phyloP scores from a whole-genome alignment of 225 moss, liverwort and hornwort genomes.

The Polytrichum formosum region DNA sequence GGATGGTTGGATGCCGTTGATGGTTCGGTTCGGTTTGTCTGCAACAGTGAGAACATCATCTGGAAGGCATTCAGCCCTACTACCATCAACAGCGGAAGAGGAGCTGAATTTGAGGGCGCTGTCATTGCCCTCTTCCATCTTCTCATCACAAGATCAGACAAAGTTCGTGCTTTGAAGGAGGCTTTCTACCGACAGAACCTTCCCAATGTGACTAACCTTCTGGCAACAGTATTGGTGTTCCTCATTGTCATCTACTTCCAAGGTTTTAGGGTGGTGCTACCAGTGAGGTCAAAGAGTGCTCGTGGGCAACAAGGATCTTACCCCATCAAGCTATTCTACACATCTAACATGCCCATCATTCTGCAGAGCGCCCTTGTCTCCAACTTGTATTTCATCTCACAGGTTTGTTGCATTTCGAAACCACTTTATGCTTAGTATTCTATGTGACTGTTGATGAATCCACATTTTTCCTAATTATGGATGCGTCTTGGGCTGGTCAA shows the following conservation, averaged over 20 bases:
- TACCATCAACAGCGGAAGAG: conserved; percentile 90
- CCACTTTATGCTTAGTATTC: too few species aligned
- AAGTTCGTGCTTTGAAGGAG: conserved; percentile 85
- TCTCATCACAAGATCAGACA: conserved; percentile 85
- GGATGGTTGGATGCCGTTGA: neutral
- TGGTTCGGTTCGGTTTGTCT: too few species aligned
- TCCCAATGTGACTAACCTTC: conserved; percentile 90
- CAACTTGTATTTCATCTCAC: conserved; percentile 95
- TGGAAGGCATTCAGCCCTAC: conserved; percentile 99
- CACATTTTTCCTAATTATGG: neutral
- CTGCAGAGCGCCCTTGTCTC: conserved; percentile 92
- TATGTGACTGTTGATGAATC: neutral
- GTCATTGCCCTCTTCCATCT: conserved; percentile 95
- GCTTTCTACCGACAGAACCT: conserved; percentile 89
- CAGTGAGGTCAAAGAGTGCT: conserved; percentile 92
- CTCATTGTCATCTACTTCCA: conserved; percentile 97
- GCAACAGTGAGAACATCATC: conserved; percentile 87
- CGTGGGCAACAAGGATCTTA: conserved; percentile 98
- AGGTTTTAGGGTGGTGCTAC: conserved; percentile 94
- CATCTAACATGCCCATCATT: conserved; percentile 99
- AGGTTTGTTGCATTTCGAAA: conserved; percentile 38
- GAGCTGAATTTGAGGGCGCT: conserved; percentile 96
- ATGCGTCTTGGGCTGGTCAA: neutral
- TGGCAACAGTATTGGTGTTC: conserved; percentile 90
- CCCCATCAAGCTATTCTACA: conserved; percentile 97